These are phyloP conservation scores for Corymbia maculata DNA, from an alignment of 345 rosid genomes.

Conservation along the genomic window DNA sequence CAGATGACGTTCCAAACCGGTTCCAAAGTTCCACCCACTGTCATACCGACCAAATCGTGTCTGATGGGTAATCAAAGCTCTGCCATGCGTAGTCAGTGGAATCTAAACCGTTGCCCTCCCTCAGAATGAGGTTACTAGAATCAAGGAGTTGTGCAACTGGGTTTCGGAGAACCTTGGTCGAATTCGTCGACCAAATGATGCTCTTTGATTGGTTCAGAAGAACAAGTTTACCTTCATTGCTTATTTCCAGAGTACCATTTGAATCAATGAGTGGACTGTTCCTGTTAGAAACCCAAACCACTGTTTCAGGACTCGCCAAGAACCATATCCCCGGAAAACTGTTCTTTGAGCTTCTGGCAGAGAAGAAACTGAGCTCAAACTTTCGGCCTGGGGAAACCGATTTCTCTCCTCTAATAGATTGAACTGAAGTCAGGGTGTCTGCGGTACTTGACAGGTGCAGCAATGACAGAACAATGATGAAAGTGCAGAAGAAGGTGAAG, in stretches of 20 bases:
- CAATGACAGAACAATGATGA: too few species aligned
- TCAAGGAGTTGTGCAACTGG: slow-evolving; percentile 17
- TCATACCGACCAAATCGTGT: not conserved
- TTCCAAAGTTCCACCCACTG: not conserved
- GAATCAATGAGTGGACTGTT: slow-evolving; percentile 7
- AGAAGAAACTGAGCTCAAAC: slow-evolving; percentile 9
- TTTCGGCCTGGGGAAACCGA: not conserved
- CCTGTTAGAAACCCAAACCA: slow-evolving; percentile 39
- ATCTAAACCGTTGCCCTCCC: not conserved
- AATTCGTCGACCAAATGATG: slow-evolving; percentile 10
- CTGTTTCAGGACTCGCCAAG: not conserved
- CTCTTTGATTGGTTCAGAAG: not conserved
- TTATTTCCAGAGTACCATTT: slow-evolving; percentile 6
- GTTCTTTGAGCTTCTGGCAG: not conserved
- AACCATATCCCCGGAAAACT: slow-evolving; percentile 27
- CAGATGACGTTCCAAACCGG: not conserved
- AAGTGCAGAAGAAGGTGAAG: not conserved
- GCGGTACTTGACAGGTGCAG: not conserved
- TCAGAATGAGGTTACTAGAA: slow-evolving; percentile 19
- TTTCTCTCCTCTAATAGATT: not conserved
- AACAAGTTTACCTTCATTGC: not conserved
- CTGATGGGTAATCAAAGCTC: not conserved
- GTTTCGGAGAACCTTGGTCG: not conserved
- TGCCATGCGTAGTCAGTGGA: not conserved
- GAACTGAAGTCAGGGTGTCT: not conserved